phyloP scores from a whole-genome alignment of 495 filamentous ascomycete species.

The Penicillium steckii region DNA sequence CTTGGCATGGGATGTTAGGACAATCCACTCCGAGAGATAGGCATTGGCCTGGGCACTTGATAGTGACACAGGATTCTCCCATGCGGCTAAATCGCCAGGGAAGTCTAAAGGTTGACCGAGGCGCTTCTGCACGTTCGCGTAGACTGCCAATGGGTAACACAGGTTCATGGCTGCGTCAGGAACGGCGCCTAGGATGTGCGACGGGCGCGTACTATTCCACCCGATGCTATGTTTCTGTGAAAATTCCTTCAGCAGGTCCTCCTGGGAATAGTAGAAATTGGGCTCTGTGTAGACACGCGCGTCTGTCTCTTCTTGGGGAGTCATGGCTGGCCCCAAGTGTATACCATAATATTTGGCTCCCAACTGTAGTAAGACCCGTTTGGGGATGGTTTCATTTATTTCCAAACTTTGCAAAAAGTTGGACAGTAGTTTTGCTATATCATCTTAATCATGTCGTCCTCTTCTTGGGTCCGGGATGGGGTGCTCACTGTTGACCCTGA shows the following conservation, averaged over 20 bases:
- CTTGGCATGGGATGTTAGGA: constrained; percentile 30
- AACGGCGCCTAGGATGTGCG: constrained; percentile 50
- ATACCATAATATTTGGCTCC: constrained; percentile 52
- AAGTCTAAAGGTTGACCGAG: constrained; percentile 37
- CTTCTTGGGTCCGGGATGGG: neutral
- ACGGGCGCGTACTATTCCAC: constrained; percentile 44
- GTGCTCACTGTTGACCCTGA: constrained; percentile 40
- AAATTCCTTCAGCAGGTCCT: constrained; percentile 32
- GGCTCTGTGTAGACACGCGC: constrained; percentile 39
- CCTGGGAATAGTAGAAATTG: constrained; percentile 57
- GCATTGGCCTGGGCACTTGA: constrained; percentile 42
- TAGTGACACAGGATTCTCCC: constrained; percentile 39
- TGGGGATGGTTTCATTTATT: constrained; percentile 39
- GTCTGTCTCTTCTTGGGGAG: constrained; percentile 45
- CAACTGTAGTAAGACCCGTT: constrained; percentile 51
- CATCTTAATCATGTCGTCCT: neutral
- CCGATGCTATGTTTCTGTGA: constrained; percentile 15
- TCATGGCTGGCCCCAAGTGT: constrained; percentile 44
- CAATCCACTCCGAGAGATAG: constrained; percentile 52
- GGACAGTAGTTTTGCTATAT: constrained; percentile 31
- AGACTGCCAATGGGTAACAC: constrained; percentile 46
- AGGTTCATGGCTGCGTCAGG: constrained; percentile 51
- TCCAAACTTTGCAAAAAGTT: constrained; percentile 48
- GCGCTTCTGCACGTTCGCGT: constrained; percentile 41
- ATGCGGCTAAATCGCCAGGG: constrained; percentile 38